A percentile compares a stretch with the other conserved stretches of the same genome.
phyloP scores from a whole-genome alignment of 1,284 basidiomycete species.

The Papiliotrema terrestris region DNA sequence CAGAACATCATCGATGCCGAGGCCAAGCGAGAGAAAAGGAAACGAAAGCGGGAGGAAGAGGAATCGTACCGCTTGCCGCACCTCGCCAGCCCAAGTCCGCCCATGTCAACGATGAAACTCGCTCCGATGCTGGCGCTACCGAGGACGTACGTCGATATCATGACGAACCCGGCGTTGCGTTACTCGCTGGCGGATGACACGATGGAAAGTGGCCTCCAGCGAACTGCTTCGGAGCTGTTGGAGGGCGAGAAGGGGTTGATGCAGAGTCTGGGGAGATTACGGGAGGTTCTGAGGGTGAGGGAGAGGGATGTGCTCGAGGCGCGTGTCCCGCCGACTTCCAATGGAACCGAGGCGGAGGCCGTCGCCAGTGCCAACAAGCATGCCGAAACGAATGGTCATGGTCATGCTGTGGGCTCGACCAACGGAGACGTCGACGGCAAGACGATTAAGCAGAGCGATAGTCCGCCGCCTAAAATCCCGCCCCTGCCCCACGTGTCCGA shows the following conservation, averaged over 20 bases:
- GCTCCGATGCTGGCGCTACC: conserved; percentile 43
- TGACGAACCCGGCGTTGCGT: conserved; percentile 43
- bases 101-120: conserved; percentile 37
- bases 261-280: conserved; percentile 43
- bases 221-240: conserved; percentile 47
- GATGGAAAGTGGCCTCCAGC: conserved; percentile 45
- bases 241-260: conserved; percentile 48
- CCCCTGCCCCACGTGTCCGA: conserved; percentile 40
- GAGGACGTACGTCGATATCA: conserved; percentile 44
- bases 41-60: conserved; percentile 29
- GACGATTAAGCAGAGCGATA: background rate
- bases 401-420: background rate
- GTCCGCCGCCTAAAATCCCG: conserved; percentile 16
- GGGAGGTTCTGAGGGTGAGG: conserved; percentile 37
- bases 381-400: conserved; percentile 6
- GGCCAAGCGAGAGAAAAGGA: conserved; percentile 15
- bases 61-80: conserved; percentile 37
- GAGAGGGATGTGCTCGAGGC: conserved; percentile 32
- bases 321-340: background rate
- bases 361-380: conserved; percentile 1
- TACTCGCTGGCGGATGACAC: conserved; percentile 47
- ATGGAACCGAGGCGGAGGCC: no score
- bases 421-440: background rate
- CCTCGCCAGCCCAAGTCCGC: conserved; percentile 43
- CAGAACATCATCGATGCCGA: conserved; percentile 33